These are phyloP conservation scores for Dactylella cylindrospora DNA, from an alignment of 2,329 filamentous ascomycete species.

Conservation along the genomic window DNA sequence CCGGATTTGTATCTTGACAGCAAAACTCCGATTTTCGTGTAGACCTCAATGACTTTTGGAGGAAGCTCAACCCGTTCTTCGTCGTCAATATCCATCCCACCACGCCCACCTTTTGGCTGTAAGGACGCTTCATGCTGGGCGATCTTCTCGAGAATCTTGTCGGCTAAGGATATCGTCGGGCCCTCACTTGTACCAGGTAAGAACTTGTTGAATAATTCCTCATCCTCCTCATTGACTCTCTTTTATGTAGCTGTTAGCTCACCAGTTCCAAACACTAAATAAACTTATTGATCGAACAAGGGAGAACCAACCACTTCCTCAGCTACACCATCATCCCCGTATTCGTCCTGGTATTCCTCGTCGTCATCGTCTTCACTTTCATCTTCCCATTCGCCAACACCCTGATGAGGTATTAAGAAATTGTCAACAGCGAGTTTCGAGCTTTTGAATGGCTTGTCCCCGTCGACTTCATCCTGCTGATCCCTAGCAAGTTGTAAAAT, in stretches of 20 bases:
- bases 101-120: slow-evolving; percentile 51
- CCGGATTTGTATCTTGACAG: slow-evolving; percentile 92
- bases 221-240: slow-evolving; percentile 84
- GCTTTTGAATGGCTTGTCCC: slow-evolving; percentile 35
- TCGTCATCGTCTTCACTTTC: slow-evolving; percentile 45
- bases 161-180: slow-evolving; percentile 77
- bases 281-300: background rate
- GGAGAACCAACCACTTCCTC: slow-evolving; percentile 35
- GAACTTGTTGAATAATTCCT: slow-evolving; percentile 89
- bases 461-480: slow-evolving; percentile 45
- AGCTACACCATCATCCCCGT: slow-evolving; percentile 27
- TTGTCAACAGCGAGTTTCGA: slow-evolving; percentile 45
- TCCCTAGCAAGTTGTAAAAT: slow-evolving; percentile 90
- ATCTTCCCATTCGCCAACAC: slow-evolving; percentile 43
- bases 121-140: slow-evolving; percentile 79
- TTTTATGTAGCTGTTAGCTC: slow-evolving; percentile 50
- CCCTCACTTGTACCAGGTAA: slow-evolving; percentile 74
- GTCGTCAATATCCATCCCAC: slow-evolving; percentile 50
- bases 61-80: slow-evolving; percentile 85
- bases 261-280: background rate
- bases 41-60: slow-evolving; percentile 89
- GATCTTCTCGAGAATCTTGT: slow-evolving; percentile 92
- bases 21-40: slow-evolving; percentile 84
- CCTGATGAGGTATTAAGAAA: slow-evolving; percentile 37
- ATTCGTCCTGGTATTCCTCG: slow-evolving; percentile 41